A percentile compares a stretch with the other conserved stretches of the same genome.
Evolutionary conservation across 208 protist species (phyloP).

Genomic region (Leishmania braziliensis): DNA sequence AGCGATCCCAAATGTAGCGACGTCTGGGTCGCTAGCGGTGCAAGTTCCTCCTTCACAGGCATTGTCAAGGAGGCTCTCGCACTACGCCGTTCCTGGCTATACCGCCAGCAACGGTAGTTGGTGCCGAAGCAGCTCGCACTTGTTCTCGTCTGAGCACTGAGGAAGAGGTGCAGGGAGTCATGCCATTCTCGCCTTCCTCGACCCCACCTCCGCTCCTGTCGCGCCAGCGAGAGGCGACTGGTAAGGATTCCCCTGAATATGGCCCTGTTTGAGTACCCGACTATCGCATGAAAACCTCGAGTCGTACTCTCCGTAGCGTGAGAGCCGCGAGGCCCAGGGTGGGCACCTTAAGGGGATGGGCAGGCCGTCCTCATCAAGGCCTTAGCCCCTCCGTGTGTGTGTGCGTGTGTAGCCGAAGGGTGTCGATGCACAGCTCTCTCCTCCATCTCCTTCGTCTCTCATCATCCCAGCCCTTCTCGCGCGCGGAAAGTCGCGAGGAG

Average conservation of each 20-base stretch:
- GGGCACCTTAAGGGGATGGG: too few species aligned
- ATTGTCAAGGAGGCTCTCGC: neutral
- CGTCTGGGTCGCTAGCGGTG: neutral
- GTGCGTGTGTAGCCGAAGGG: too few species aligned
- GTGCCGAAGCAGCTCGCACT: slow-evolving; percentile 3
- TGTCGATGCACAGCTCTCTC: too few species aligned
- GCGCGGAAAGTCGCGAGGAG: neutral
- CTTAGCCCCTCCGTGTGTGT: too few species aligned
- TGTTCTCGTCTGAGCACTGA: neutral
- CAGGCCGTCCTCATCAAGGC: too few species aligned
- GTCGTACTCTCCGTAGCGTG: too few species aligned
- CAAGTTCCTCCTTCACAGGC: neutral
- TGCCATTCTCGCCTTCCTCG: neutral
- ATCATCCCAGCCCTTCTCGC: neutral
- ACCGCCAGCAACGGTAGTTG: neutral
- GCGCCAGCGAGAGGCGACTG: too few species aligned
- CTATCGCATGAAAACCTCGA: too few species aligned
- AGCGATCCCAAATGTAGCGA: neutral
- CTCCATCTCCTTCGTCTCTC: too few species aligned
- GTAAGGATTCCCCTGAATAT: too few species aligned
- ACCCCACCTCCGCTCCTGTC: neutral
- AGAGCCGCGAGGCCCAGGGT: too few species aligned
- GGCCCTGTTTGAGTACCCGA: too few species aligned
- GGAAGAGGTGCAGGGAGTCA: neutral
- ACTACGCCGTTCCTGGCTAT: neutral